Percentiles rank a stretch among this genome's conserved stretches.
These are phyloP conservation scores for Myriosclerotinia curreyana DNA, from an alignment of 2,329 filamentous ascomycete genomes.

Conservation along the genomic window DNA sequence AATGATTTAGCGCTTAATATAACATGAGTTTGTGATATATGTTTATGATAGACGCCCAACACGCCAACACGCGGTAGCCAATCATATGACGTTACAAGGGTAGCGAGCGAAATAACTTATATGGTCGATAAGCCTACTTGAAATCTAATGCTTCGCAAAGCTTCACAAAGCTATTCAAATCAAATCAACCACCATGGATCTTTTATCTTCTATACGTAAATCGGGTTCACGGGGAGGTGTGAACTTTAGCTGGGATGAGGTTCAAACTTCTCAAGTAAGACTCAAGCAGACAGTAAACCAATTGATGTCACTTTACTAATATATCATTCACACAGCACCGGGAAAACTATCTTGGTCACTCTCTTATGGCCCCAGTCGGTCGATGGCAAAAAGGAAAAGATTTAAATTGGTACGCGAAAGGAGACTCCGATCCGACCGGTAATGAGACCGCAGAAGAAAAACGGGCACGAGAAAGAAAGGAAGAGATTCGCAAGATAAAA, in stretches of 20 bases:
- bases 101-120: not conserved
- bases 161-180: not conserved
- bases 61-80: too few relatives aligned
- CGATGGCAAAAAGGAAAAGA: conserved; percentile 66
- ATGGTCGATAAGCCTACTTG: not conserved
- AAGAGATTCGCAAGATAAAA: conserved; percentile 79
- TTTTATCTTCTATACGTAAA: conserved; percentile 89
- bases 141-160: too few relatives aligned
- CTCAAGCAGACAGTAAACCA: too few relatives aligned
- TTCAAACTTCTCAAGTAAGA: conserved; percentile 65
- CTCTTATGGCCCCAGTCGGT: conserved; percentile 70
- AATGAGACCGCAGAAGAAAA: conserved; percentile 59
- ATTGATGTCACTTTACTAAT: conserved; percentile 6
- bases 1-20: not conserved
- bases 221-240: conserved; percentile 85
- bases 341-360: conserved; percentile 78
- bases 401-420: conserved; percentile 65
- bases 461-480: conserved; percentile 60
- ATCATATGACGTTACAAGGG: not conserved
- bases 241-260: conserved; percentile 96
- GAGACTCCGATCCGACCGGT: conserved; percentile 49
- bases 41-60: too few relatives aligned
- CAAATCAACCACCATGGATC: conserved; percentile 64
- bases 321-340: conserved; percentile 55
- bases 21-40: too few relatives aligned